A percentile compares a stretch with the other conserved stretches of the same genome.
These are phyloP conservation scores for Aspergillus aculeatinus DNA, from an alignment of 2,329 filamentous ascomycete genomes.

Conservation along the genomic window DNA sequence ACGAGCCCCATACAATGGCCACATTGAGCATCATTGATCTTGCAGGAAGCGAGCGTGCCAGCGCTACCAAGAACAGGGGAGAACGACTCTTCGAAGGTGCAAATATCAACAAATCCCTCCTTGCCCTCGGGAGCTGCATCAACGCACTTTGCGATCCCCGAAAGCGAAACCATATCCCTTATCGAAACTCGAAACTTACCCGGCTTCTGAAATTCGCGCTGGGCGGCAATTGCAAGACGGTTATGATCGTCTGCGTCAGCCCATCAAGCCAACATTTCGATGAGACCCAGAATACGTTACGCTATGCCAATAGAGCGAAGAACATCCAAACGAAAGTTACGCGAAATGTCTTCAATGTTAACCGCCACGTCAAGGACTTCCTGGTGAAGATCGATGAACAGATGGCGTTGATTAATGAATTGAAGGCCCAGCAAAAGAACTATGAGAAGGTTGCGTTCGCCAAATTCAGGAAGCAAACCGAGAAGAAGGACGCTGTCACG, in stretches of 20 bases:
- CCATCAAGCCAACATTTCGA: conserved; percentile 96
- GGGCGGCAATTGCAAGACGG: conserved; percentile 96
- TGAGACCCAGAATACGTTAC: conserved; percentile 95
- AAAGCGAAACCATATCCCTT: conserved; percentile 91
- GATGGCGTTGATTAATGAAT: conserved; percentile 92
- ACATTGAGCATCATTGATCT: conserved; percentile 98
- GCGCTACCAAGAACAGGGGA: conserved; percentile 93
- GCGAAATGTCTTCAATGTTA: conserved; percentile 98
- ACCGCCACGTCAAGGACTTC: conserved; percentile 98
- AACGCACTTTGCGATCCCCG: conserved; percentile 93
- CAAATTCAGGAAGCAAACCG: conserved; percentile 87
- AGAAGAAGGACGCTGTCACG: conserved; percentile 74
- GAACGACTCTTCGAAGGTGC: conserved; percentile 89
- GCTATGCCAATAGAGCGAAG: conserved; percentile 96
- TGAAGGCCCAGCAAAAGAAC: conserved; percentile 90
- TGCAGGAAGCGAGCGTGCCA: conserved; percentile 91
- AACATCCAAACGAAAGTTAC: conserved; percentile 99
- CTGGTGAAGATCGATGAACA: conserved; percentile 99
- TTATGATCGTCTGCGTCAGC: conserved; percentile 99
- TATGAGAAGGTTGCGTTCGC: conserved; percentile 76
- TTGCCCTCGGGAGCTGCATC: conserved; percentile 94
- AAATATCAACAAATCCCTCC: conserved; percentile 98
- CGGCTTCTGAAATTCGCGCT: conserved; percentile 94
- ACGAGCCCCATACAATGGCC: conserved; percentile 96
- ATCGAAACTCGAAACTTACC: conserved; percentile 96